These are phyloP conservation scores for Chlamydomonas sp. DNA, from an alignment of 139 green algal genomes.

Conservation along the genomic window DNA sequence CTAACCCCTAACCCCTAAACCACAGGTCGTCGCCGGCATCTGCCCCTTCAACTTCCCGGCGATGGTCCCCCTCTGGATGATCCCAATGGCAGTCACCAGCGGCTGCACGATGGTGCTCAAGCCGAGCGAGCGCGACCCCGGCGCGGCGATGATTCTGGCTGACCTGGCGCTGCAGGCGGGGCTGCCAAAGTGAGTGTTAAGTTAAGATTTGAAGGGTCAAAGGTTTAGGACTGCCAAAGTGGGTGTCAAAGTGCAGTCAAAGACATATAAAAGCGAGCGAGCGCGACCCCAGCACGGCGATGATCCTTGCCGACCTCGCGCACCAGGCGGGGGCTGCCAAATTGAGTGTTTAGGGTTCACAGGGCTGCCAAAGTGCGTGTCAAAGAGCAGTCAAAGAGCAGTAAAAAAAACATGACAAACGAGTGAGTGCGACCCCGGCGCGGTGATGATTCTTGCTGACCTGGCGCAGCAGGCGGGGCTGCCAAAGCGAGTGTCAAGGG, in stretches of 20 bases:
- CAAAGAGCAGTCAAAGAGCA: too few species aligned
- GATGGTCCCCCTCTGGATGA: conserved; percentile 82
- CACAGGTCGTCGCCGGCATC: conserved; percentile 58
- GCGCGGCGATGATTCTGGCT: conserved; percentile 71
- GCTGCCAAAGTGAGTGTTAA: conserved; percentile 59
- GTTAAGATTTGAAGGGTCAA: background rate
- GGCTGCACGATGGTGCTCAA: conserved; percentile 90
- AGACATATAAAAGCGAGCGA: too few species aligned
- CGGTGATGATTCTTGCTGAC: conserved; percentile 73
- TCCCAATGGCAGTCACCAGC: conserved; percentile 67
- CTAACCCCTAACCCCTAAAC: too few species aligned
- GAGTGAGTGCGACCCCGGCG: conserved; percentile 73
- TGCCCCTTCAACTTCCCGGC: conserved; percentile 98
- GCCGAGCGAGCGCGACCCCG: conserved; percentile 76
- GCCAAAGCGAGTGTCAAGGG: conserved; percentile 50
- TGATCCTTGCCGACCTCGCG: too few species aligned
- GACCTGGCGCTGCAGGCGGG: conserved; percentile 75
- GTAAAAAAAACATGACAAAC: too few species aligned
- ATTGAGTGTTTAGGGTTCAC: too few species aligned
- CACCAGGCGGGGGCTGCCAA: too few species aligned
- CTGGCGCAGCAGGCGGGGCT: conserved; percentile 73
- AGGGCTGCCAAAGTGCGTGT: too few species aligned
- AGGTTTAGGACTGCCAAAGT: conserved; percentile 1
- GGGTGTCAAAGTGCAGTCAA: too few species aligned
- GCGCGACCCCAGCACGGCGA: too few species aligned